phyloP scores from a whole-genome alignment of 2,329 filamentous ascomycete genomes.

The Akanthomyces lecanii region DNA sequence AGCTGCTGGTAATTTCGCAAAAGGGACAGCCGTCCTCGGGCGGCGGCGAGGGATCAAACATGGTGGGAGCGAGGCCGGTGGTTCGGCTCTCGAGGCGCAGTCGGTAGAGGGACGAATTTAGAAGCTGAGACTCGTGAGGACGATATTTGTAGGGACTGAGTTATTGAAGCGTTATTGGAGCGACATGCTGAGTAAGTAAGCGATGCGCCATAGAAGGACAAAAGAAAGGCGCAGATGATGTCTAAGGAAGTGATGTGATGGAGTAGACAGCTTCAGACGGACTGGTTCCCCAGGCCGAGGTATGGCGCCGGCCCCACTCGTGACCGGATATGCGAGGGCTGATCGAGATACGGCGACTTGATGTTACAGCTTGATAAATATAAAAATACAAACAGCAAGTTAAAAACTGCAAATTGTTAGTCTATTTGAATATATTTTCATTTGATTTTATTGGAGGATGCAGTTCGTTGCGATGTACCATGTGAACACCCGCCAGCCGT shows the following conservation, averaged over 20 bases:
- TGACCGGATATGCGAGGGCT: neutral
- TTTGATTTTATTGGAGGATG: too few relatives aligned
- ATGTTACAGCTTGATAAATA: neutral
- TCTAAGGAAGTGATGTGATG: neutral
- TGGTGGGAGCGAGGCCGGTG: slow-evolving; percentile 10
- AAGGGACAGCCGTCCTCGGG: slow-evolving; percentile 51
- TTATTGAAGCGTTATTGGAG: neutral
- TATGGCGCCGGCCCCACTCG: slow-evolving; percentile 11
- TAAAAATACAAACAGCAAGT: neutral
- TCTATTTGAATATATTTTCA: too few relatives aligned
- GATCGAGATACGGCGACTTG: neutral
- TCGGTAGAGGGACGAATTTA: neutral
- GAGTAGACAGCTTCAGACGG: neutral
- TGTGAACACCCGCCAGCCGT: too few relatives aligned
- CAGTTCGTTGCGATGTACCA: too few relatives aligned
- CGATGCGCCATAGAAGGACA: neutral
- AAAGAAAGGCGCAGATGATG: neutral
- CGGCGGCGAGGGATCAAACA: slow-evolving; percentile 35
- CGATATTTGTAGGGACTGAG: neutral
- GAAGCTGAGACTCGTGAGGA: neutral
- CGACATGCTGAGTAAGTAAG: neutral
- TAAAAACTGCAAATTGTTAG: neutral
- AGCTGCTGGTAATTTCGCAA: slow-evolving; percentile 53
- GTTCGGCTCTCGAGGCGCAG: neutral
- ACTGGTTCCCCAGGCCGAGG: slow-evolving; percentile 12